Conservation (phyloP, 2,329 filamentous ascomycete species). For the Zymoseptoria tritici region DNA sequence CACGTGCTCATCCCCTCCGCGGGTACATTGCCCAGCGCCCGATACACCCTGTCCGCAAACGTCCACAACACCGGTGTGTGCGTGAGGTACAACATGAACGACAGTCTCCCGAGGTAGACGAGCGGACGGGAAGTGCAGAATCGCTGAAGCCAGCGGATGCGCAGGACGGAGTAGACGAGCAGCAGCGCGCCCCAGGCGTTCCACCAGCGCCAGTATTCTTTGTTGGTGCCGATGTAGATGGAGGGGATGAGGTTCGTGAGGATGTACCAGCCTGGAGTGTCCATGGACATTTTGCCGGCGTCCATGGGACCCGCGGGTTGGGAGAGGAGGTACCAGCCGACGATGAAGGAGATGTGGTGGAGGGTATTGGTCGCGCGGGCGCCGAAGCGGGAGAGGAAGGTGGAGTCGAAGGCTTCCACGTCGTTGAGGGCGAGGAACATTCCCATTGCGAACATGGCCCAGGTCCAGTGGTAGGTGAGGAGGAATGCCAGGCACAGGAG, state of each 20-base stretch:
- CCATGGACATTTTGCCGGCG: constrained; percentile 1
- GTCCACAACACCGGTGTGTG: constrained; percentile 50
- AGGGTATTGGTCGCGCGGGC: not conserved
- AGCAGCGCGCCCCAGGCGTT: constrained; percentile 47
- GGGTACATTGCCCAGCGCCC: constrained; percentile 36
- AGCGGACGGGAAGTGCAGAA: constrained; percentile 44
- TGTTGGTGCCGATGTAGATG: not conserved
- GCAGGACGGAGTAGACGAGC: constrained; percentile 45
- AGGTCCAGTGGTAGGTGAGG: constrained; percentile 11
- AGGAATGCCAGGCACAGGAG: constrained; percentile 2
- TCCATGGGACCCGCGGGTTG: constrained; percentile 9
- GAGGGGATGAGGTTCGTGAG: not conserved
- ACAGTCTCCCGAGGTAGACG: constrained; percentile 54
- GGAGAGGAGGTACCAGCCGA: constrained; percentile 14
- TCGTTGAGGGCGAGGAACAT: constrained; percentile 14
- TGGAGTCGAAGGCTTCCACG: constrained; percentile 2
- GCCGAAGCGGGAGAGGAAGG: not conserved
- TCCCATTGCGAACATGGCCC: constrained; percentile 12
- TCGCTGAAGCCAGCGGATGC: constrained; percentile 39
- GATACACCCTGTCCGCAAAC: constrained; percentile 47
- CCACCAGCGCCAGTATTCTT: constrained; percentile 44
- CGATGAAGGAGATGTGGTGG: constrained; percentile 8
- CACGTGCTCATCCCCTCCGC: constrained; percentile 7
- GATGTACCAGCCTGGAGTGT: not conserved
- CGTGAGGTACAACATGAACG: constrained; percentile 55